Percentiles rank a stretch among this genome's conserved stretches.
phyloP scores from a whole-genome alignment of 2,329 filamentous ascomycete genomes.

The Aspergillus amoenus region DNA sequence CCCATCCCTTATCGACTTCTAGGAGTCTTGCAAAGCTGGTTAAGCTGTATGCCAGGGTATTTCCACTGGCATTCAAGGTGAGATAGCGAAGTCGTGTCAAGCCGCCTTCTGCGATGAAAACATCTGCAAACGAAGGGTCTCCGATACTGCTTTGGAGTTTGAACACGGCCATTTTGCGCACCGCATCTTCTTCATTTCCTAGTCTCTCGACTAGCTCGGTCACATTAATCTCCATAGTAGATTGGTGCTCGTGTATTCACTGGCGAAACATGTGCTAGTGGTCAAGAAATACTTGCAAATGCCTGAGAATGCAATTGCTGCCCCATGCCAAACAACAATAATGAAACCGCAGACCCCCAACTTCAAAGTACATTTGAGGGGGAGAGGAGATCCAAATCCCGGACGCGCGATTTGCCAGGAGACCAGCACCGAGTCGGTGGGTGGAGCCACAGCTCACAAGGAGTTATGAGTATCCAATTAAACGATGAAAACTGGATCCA shows the following conservation, averaged over 20 bases:
- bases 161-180: conserved; percentile 98
- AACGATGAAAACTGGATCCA: not conserved
- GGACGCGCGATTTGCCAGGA: not conserved
- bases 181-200: conserved; percentile 73
- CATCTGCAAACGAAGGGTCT: conserved; percentile 92
- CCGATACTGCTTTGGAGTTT: conserved; percentile 94
- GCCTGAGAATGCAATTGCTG: not conserved
- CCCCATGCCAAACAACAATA: not conserved
- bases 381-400: not conserved
- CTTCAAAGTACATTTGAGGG: not conserved
- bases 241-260: not conserved
- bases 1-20: conserved; percentile 98
- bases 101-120: conserved; percentile 89
- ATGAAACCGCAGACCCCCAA: not conserved
- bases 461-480: not conserved
- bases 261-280: not conserved
- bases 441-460: not conserved
- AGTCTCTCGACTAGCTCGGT: conserved; percentile 60
- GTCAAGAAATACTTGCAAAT: not conserved
- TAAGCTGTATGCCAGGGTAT: conserved; percentile 92
- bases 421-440: not conserved
- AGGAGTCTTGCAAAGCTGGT: conserved; percentile 83
- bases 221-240: conserved; percentile 54
- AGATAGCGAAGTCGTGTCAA: conserved; percentile 77
- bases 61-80: conserved; percentile 81